A percentile compares a stretch with the other conserved stretches of the same genome.
Conservation (phyloP, 768 basidiomycete species). For the Podaxis rugospora region DNA sequence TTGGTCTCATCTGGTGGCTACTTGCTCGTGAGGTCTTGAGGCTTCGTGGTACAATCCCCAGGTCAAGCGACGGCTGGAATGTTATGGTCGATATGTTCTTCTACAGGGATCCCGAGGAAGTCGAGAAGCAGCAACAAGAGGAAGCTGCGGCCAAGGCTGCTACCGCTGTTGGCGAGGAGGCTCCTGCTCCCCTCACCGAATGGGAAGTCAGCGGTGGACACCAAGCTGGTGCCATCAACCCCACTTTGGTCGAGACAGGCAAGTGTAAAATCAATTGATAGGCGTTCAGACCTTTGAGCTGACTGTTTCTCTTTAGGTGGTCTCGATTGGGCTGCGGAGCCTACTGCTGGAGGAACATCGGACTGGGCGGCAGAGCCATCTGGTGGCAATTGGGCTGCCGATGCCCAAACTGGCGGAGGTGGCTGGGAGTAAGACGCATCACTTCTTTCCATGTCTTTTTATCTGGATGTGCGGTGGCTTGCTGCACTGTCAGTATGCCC, state of each 20-base stretch:
- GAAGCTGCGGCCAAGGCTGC: conserved; percentile 84
- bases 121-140: conserved; percentile 96
- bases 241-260: conserved; percentile 65
- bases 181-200: conserved; percentile 41
- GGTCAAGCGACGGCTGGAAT: conserved; percentile 91
- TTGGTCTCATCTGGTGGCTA: conserved; percentile 97
- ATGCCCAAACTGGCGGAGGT: conserved; percentile 25
- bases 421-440: conserved; percentile 34
- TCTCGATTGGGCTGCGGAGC: conserved; percentile 83
- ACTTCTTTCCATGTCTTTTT: not conserved
- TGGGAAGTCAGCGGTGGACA: conserved; percentile 76
- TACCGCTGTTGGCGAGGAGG: conserved; percentile 47
- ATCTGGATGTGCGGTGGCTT: conserved; percentile 15
- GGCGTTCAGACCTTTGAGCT: conserved; percentile 8
- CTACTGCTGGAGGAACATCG: conserved; percentile 39
- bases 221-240: conserved; percentile 71
- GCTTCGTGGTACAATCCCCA: conserved; percentile 88
- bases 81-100: conserved; percentile 99
- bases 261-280: conserved; percentile 23
- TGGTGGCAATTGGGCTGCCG: conserved; percentile 37
- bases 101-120: conserved; percentile 99
- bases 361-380: conserved; percentile 91
- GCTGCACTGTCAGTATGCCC: conserved; percentile 14
- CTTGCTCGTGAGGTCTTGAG: conserved; percentile 97
- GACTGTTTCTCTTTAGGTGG: conserved; percentile 37